Evolutionary conservation across 768 basidiomycete species (phyloP).

Genomic region (Leccinum variicolor): DNA sequence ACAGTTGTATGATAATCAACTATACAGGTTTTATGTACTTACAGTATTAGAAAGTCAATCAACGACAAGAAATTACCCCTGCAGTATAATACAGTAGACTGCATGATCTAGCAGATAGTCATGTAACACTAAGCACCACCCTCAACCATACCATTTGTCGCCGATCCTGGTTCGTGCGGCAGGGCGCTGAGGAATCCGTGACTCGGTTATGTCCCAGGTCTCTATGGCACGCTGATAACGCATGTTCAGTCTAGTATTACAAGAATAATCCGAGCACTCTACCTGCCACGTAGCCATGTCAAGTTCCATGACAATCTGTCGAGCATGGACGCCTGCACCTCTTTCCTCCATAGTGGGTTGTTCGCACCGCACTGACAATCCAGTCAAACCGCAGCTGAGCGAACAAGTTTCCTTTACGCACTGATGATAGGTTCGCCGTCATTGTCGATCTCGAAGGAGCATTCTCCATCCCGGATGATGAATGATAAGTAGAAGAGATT

Average conservation of each 20-base stretch:
- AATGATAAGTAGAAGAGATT: constrained; percentile 96
- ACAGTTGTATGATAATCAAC: background rate
- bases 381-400: background rate
- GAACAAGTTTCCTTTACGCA: constrained; percentile 35
- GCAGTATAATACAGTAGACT: constrained; percentile 17
- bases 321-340: constrained; percentile 59
- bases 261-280: constrained; percentile 14
- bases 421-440: constrained; percentile 76
- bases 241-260: background rate
- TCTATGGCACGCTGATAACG: constrained; percentile 74
- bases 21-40: background rate
- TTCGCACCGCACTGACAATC: constrained; percentile 54
- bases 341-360: constrained; percentile 64
- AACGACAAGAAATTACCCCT: constrained; percentile 9
- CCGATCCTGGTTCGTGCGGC: constrained; percentile 54
- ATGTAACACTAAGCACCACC: background rate
- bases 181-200: constrained; percentile 73
- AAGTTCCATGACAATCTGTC: constrained; percentile 89
- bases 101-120: constrained; percentile 1
- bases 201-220: constrained; percentile 73
- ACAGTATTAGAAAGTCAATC: background rate
- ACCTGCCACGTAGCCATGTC: constrained; percentile 91
- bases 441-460: constrained; percentile 63
- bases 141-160: constrained; percentile 70
- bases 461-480: constrained; percentile 81